Base-by-base conservation (phyloP, 441 rosid species). In the Populus hybrid region DNA sequence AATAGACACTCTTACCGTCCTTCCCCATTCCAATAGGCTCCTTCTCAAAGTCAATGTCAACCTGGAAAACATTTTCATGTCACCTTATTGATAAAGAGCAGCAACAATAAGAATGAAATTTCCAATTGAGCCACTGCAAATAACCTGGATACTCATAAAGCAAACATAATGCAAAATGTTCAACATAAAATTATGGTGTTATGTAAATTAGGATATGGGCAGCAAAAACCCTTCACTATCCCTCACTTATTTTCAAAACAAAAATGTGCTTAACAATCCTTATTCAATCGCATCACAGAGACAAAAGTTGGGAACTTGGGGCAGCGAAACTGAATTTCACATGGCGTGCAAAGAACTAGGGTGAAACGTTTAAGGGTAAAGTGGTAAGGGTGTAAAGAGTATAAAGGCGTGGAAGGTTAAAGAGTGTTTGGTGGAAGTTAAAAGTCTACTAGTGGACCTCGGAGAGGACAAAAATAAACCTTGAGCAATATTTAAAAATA, bases 1-100 rank as follows among this genome's bases (percentile, higher is more conserved):
- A 89, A 83, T 84, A 96, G 72, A 96, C 86, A 65, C 78, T 78
- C 84, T 90, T 90, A 35, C 99, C 99, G 72, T 89, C 96, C 89
- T 93, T 93, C 79, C 93, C 94, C 5, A 72, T 87, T 82, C 99
- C 98, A 80, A 96, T 91, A 68, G 99, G 98, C 84, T 96, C 98
- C 72, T 87, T 94, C 1, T 91, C 97, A 57, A 96, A 96, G 89
- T 96, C 98, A 38, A 96, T 94, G 87, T 93, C 88, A 79, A 94
- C 99, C 99, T 96, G 86, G 70, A 78, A 76, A 73, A 72, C 10
- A 32, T 68, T 66, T 69, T 28, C 76, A 82, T 28, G 80, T 72
- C 64, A 77, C 28, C 68, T 72, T 61, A 24, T 28, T 53, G 57
- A 67, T 69, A 36, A 61, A 73, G 63, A 30, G 28, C 7, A 67